Base-by-base conservation (phyloP, 2,329 filamentous ascomycete genomes). In the Escovopsis weberi region DNA sequence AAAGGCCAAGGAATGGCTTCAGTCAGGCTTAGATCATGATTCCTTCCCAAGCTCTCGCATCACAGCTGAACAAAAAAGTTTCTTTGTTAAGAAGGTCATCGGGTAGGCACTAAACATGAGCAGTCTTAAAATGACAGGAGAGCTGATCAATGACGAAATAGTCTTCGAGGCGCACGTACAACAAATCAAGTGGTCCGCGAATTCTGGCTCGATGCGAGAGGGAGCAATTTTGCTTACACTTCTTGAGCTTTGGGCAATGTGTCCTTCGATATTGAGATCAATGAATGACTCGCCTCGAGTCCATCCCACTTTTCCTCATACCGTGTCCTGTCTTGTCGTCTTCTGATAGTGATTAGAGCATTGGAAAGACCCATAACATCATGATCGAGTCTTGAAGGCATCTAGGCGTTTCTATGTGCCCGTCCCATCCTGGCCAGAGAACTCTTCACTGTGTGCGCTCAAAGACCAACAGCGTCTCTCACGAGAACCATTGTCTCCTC, bases 141-240 rank as follows among this genome's bases (percentile, higher is more conserved):
- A 32, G 35, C 28, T 32, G 15, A 39, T 33, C 4, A 26, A 48
- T 41, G 4, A n/a, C 30, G n/a, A 8, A 37, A 1, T 44, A 80
- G 76, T 53, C 63, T 85, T 32, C 68, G 82, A 34, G 82, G 82
- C 7, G 67, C 72, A 1, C 69, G 72, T 48, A 63, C 69, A 40
- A 85, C 81, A 3, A 83, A 80, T 48, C 70, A 78, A 43, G 67
- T 83, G 1, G 74, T 85, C 3, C 72, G 75, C 45, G 79, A 84
- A 28, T 86, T 86, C 54, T 87, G 80, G 78, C 61, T 84, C n/a
- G 67, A 70, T 2, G 80, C 78, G 47, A 67, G 81, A 47, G 74
- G 74, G 6, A 69, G 70, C 1, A 75, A 65, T 51, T 80, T 78
- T 58, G 65, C 74, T 8, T 80, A 80, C 58, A 70, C 65, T 39